These are phyloP conservation scores for Colletotrichum aenigma DNA, from an alignment of 2,329 filamentous ascomycete genomes.

Conservation along the genomic window DNA sequence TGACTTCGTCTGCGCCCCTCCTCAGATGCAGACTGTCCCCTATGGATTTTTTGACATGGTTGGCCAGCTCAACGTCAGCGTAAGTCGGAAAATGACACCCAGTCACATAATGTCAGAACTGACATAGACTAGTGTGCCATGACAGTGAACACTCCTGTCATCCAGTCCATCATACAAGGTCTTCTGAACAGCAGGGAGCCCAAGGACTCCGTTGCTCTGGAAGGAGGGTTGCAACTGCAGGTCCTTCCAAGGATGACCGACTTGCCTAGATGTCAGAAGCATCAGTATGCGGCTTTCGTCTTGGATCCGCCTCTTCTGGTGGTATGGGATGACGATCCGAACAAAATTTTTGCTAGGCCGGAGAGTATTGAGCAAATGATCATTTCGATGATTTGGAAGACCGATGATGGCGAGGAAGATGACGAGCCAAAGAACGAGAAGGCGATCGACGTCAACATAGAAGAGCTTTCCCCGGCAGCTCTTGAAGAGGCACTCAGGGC, in stretches of 20 bases:
- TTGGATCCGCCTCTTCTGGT: conserved; percentile 61
- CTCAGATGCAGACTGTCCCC: conserved; percentile 35
- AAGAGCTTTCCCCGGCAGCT: conserved; percentile 46
- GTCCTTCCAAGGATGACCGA: conserved; percentile 62
- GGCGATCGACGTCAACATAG: conserved; percentile 37
- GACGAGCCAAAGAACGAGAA: conserved; percentile 46
- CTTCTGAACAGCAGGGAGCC: conserved; percentile 41
- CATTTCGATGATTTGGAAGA: conserved; percentile 62
- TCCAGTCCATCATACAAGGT: conserved; percentile 59
- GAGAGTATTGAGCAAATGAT: conserved; percentile 56
- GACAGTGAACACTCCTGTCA: conserved; percentile 69
- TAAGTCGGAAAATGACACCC: conserved; percentile 33
- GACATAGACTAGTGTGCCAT: conserved; percentile 58
- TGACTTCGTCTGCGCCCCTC: conserved; percentile 47
- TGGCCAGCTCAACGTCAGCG: conserved; percentile 53
- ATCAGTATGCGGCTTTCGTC: conserved; percentile 70
- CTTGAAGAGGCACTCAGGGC: conserved; percentile 41
- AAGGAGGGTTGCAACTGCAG: conserved; percentile 63
- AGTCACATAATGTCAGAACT: neutral
- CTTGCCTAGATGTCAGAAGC: conserved; percentile 64
- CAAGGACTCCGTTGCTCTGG: conserved; percentile 60
- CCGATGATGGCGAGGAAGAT: conserved; percentile 37
- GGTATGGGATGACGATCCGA: conserved; percentile 68
- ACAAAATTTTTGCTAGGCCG: conserved; percentile 56
- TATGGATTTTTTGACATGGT: conserved; percentile 51